These are phyloP conservation scores for Stygiomarasmius scandens DNA, from an alignment of 1,284 basidiomycete genomes.

Conservation along the genomic window DNA sequence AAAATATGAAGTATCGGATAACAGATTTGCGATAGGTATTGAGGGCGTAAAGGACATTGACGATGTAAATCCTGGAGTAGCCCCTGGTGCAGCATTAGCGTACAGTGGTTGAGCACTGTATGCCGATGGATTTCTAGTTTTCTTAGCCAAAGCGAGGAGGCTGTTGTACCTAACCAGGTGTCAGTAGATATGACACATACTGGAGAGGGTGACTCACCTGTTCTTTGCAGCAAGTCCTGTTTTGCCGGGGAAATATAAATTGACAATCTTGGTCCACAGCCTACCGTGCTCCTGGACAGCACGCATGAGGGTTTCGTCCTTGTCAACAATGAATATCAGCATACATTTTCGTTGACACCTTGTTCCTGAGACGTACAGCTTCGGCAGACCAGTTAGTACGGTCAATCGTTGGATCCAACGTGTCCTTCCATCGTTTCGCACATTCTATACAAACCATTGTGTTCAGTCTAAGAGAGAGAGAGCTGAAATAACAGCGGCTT, in stretches of 20 bases:
- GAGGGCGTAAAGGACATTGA: not conserved
- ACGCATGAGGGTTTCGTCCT: constrained; percentile 25
- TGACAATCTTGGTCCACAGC: constrained; percentile 23
- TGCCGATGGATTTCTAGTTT: not conserved
- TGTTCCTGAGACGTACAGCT: constrained; percentile 18
- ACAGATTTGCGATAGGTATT: not conserved
- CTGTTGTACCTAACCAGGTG: not conserved
- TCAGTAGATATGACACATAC: too few species aligned
- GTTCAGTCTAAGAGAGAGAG: not conserved
- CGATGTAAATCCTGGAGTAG: not conserved
- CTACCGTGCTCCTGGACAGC: constrained; percentile 27
- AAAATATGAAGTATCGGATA: not conserved
- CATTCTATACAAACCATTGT: constrained; percentile 16
- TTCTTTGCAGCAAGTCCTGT: constrained; percentile 31
- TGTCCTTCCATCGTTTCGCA: constrained; percentile 31
- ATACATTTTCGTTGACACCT: not conserved
- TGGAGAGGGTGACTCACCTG: constrained; percentile 9
- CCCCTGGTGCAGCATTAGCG: not conserved
- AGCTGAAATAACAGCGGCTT: not conserved
- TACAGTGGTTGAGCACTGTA: not conserved
- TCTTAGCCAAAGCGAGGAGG: not conserved
- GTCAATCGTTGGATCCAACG: constrained; percentile 29
- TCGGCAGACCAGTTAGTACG: constrained; percentile 27
- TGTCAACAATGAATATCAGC: not conserved
- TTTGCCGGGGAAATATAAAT: constrained; percentile 22